Evolutionary conservation across 805 yeast genomes (phyloP), one percentile per base, ranked within the genome.

Genomic region (Yamadazyma nakazawae): DNA sequence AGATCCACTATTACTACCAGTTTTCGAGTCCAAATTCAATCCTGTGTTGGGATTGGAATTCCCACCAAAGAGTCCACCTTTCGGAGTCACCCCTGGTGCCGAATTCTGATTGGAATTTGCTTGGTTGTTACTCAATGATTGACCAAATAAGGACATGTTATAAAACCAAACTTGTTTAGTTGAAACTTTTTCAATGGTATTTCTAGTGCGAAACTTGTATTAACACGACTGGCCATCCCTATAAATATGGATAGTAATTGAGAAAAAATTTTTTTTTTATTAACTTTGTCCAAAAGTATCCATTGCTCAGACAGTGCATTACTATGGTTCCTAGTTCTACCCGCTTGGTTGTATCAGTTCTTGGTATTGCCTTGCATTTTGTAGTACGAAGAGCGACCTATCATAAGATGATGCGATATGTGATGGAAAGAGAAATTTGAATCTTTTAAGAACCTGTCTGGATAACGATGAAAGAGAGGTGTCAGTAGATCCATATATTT

Each of bases 281-380:
- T 64, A 63, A 79, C 84, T 80, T 79, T 80, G 83, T 81, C 84
- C 84, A 77, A 79, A 79, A 76, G 72, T 74, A 62, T 77, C 85
- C 84, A 72, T 78, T 81, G 74, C 82, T 66, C 43, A 80, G 86
- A 81, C 86, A 81, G 86, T 81, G 80, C 85, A 68, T 60, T 62
- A 56, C 47, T 62, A 64, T 65, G 65, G 60, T 59, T 52, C 47
- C 44, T 56, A 45, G 54, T 46, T 31, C 14, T 30, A 45, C 38
- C 43, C 43, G 43, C 28, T 28, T 19, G 36, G 16, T 19, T 9
- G 38, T 45, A 35, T 39, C 47, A 45, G 47, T 45, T 45, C 47
- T 45, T 45, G 47, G 28, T 40, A 38, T n/a, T 17, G 24, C 16
- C 34, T 11, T 17, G 40, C 47, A 45, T 19, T 32, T 38, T 34